phyloP scores from a whole-genome alignment of 345 rosid species.

The Aquilaria yunnanensis region DNA sequence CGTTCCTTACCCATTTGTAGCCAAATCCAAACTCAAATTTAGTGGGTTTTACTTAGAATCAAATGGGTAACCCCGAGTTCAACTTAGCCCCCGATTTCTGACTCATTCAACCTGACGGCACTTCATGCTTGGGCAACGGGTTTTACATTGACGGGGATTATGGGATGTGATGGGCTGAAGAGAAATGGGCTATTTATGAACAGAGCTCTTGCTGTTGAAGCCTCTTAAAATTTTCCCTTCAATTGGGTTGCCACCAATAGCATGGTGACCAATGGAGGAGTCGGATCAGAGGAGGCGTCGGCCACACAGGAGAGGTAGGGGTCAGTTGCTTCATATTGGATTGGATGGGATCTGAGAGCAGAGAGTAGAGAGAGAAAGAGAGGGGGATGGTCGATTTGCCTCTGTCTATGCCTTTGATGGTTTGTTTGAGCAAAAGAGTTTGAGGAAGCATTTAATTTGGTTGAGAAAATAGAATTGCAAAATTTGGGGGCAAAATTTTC shows the following conservation, averaged over 20 bases:
- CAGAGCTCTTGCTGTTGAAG: constrained; percentile 36
- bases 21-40: constrained; percentile 32
- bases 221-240: constrained; percentile 58
- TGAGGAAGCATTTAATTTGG: too few species aligned
- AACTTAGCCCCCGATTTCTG: constrained; percentile 40
- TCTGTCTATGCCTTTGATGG: too few species aligned
- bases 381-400: constrained; percentile 43
- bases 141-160: constrained; percentile 32
- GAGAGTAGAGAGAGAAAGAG: constrained; percentile 22
- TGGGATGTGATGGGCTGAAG: constrained; percentile 43
- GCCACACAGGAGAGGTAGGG: constrained; percentile 36
- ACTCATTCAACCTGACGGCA: constrained; percentile 29
- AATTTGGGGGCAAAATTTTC: too few species aligned
- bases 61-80: constrained; percentile 37
- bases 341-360: constrained; percentile 27
- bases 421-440: too few species aligned
- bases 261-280: not conserved
- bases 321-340: constrained; percentile 42
- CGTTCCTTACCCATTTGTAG: constrained; percentile 36
- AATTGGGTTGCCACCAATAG: constrained; percentile 48
- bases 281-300: constrained; percentile 80
- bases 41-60: constrained; percentile 32
- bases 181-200: constrained; percentile 23
- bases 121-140: constrained; percentile 18
- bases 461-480: too few species aligned